A percentile compares a stretch with the other conserved stretches of the same genome.
These are phyloP conservation scores for Blastomyces gilchristii DNA, from an alignment of 2,329 filamentous ascomycete genomes.

Conservation along the genomic window DNA sequence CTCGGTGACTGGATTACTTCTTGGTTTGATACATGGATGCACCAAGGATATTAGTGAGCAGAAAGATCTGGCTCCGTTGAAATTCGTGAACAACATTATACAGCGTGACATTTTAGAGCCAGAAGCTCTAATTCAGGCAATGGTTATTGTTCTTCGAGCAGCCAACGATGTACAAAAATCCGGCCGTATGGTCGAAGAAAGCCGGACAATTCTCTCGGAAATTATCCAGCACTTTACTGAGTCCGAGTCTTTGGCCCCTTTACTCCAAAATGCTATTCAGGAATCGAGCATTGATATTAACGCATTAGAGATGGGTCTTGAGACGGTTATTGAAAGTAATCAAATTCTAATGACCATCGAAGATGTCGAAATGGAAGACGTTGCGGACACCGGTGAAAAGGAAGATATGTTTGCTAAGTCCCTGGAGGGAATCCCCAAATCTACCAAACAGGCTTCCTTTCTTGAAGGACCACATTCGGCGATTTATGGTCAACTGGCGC, in stretches of 20 bases:
- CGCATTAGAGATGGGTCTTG: slow-evolving; percentile 62
- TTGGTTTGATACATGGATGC: slow-evolving; percentile 30
- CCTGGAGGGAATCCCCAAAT: slow-evolving; percentile 24
- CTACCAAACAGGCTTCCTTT: slow-evolving; percentile 29
- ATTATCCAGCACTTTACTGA: slow-evolving; percentile 58
- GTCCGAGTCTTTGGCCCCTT: slow-evolving; percentile 47
- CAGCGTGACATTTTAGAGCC: slow-evolving; percentile 25
- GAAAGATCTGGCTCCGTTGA: slow-evolving; percentile 35
- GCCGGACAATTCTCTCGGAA: slow-evolving; percentile 55
- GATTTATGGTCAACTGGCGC: slow-evolving; percentile 30
- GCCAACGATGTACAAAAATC: slow-evolving; percentile 39
- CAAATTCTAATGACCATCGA: slow-evolving; percentile 42
- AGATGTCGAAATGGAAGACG: slow-evolving; percentile 44
- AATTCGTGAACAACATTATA: slow-evolving; percentile 33
- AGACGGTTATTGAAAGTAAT: slow-evolving; percentile 55
- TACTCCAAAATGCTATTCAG: slow-evolving; percentile 58
- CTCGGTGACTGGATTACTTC: slow-evolving; percentile 26
- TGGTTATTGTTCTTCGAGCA: slow-evolving; percentile 27
- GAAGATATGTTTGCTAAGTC: slow-evolving; percentile 25
- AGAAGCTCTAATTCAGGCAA: slow-evolving; percentile 23
- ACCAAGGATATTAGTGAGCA: slow-evolving; percentile 26
- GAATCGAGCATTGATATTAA: slow-evolving; percentile 63
- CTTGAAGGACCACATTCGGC: slow-evolving; percentile 25
- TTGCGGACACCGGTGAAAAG: slow-evolving; percentile 18
- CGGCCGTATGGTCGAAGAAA: slow-evolving; percentile 30